Base-by-base conservation (phyloP, 768 basidiomycete genomes). In the Phanerochaete carnosa region DNA sequence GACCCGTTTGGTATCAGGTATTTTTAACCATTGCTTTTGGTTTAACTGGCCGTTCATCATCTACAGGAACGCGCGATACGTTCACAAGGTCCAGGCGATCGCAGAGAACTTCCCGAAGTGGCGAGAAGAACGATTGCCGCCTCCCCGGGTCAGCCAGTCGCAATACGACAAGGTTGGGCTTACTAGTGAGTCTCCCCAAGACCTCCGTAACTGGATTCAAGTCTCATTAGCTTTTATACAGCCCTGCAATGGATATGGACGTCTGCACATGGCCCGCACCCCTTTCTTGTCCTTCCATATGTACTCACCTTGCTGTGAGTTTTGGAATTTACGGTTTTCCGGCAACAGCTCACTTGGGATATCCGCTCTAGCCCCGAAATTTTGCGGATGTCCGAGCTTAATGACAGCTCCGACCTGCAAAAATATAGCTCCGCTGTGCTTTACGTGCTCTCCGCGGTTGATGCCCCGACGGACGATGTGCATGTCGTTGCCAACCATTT, bases 121-220 rank as follows among this genome's bases (percentile, higher is more conserved):
- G 89, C 87, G 86, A 69, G 80, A 82, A 60, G 81, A 90, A 64
- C 84, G 94, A 37, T 82, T 95, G 26, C 85, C 93, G 28, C 93
- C 94, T 56, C 94, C 94, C 0, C 83, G 92, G 59, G 92, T 92
- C 60, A 88, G 83, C 62, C 89, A 94, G 68, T 96, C 94, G 9
- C 65, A 91, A 81, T 95, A 95, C 70, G 94, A 96, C 74, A 94
- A 92, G 77, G 85, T 92, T 62, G 92, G 91, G 2, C 75, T 92
- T 58, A 91, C 92, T n/a, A 76, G 92, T 93, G 74, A 70, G 84
- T 73, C 43, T 63, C 50, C 22, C 28, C 23, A 25, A 26, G 13
- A 7, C 23, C 25, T 8, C 6, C 9, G 23, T 9, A 7, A 49
- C 11, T 49, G 11, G 4, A 22, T 23, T 29, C n/a, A 1, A 46